These are phyloP conservation scores for Passalora sequoiae DNA, from an alignment of 2,329 filamentous ascomycete species.

Conservation along the genomic window DNA sequence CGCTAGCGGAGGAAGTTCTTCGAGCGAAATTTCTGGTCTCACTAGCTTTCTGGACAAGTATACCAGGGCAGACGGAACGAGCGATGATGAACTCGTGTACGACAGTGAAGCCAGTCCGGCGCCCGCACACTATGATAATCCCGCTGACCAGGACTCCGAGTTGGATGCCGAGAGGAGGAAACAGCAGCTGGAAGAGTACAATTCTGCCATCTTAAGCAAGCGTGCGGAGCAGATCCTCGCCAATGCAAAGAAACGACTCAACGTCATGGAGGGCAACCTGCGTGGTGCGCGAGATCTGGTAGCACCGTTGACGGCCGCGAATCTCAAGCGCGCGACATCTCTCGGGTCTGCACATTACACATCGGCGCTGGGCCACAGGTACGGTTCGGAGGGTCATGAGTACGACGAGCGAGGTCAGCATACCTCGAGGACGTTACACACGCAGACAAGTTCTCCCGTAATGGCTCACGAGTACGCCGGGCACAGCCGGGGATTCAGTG, in stretches of 20 bases:
- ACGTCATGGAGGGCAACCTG: conserved; percentile 90
- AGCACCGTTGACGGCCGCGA: conserved; percentile 35
- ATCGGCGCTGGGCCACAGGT: conserved; percentile 16
- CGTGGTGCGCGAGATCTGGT: conserved; percentile 60
- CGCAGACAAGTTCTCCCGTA: conserved; percentile 29
- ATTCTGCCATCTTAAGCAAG: conserved; percentile 70
- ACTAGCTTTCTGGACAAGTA: conserved; percentile 32
- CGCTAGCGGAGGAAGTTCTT: conserved; percentile 33
- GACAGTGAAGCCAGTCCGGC: conserved; percentile 18
- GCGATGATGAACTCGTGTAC: conserved; percentile 20
- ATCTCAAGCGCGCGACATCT: conserved; percentile 36
- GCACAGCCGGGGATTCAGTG: conserved; percentile 59
- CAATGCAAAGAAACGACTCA: conserved; percentile 84
- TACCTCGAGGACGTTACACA: conserved; percentile 21
- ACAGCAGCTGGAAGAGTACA: conserved; percentile 53
- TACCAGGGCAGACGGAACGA: conserved; percentile 15
- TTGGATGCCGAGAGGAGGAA: conserved; percentile 31
- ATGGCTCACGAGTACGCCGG: conserved; percentile 33
- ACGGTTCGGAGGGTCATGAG: conserved; percentile 19
- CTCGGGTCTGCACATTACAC: conserved; percentile 23
- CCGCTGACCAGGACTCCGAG: conserved; percentile 15
- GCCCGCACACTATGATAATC: conserved; percentile 4
- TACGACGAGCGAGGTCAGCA: conserved; percentile 16
- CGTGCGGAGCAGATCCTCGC: conserved; percentile 86
- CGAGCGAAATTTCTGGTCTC: conserved; percentile 41